Evolutionary conservation across 768 basidiomycete genomes (phyloP).

Genomic region (Xanthoconium stramineum): DNA sequence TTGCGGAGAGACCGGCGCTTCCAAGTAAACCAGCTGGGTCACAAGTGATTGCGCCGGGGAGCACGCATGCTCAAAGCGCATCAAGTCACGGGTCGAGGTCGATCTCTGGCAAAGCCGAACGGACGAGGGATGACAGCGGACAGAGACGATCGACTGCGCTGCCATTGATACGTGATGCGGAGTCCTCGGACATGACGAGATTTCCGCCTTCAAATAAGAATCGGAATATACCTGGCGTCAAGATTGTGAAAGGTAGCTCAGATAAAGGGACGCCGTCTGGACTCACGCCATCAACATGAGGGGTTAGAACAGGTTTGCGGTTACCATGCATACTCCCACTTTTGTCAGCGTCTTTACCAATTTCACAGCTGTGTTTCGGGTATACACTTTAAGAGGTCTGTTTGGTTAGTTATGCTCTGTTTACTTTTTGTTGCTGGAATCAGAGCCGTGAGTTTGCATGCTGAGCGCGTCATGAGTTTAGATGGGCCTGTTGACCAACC

Average conservation of each 20-base stretch:
- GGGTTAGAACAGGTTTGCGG: neutral
- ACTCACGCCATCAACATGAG: constrained; percentile 9
- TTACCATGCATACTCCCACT: neutral
- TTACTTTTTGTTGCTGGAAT: constrained; percentile 1
- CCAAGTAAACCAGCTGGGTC: constrained; percentile 20
- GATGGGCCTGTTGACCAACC: neutral
- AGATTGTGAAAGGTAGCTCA: constrained; percentile 27
- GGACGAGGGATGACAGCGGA: constrained; percentile 1
- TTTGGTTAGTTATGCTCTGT: neutral
- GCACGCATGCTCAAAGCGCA: constrained; percentile 1
- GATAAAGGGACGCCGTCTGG: constrained; percentile 10
- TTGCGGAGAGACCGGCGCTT: constrained; percentile 19
- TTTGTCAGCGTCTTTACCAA: neutral
- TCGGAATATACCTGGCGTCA: constrained; percentile 32
- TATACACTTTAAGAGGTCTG: neutral
- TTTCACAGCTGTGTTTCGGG: constrained; percentile 9
- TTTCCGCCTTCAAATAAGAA: constrained; percentile 18
- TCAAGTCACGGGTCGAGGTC: neutral
- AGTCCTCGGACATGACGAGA: constrained; percentile 15
- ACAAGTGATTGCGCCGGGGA: neutral
- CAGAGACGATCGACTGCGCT: neutral
- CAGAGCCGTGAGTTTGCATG: neutral
- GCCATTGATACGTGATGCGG: constrained; percentile 4
- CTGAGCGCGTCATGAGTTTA: neutral
- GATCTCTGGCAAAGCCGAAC: neutral